These are phyloP conservation scores for Golubevia sp. DNA, from an alignment of 1,284 basidiomycete species.

Conservation along the genomic window DNA sequence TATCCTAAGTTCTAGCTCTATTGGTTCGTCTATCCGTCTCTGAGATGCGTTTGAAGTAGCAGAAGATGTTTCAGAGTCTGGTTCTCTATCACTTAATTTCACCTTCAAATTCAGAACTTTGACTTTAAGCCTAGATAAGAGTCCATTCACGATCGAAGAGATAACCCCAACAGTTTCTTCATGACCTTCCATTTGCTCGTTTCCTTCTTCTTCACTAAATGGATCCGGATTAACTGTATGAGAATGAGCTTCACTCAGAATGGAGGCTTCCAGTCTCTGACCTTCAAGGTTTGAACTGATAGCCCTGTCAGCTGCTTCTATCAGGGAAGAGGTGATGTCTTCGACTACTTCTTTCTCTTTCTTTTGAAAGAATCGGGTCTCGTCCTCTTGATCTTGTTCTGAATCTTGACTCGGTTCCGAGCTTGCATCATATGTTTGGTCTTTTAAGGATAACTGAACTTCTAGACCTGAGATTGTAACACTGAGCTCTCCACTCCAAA, in stretches of 20 bases:
- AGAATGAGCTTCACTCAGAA: neutral
- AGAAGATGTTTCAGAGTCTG: conserved; percentile 28
- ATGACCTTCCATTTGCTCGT: conserved; percentile 6
- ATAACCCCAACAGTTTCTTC: conserved; percentile 18
- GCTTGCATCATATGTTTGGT: neutral
- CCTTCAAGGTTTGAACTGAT: neutral
- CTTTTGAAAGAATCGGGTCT: neutral
- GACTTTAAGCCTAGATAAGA: conserved; percentile 35
- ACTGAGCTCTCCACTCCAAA: conserved; percentile 34
- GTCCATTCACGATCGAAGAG: conserved; percentile 28
- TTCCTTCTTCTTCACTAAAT: neutral
- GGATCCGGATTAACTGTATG: conserved; percentile 1
- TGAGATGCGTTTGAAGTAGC: neutral
- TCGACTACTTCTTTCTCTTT: neutral
- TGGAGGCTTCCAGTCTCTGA: neutral
- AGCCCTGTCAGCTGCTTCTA: neutral
- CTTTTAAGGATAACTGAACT: neutral
- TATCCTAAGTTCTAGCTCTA: neutral
- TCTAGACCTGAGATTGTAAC: conserved; percentile 11
- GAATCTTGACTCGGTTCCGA: too few relatives aligned
- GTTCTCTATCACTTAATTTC: conserved; percentile 17
- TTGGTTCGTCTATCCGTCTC: conserved; percentile 13
- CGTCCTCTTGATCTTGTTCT: neutral
- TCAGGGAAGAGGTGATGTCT: neutral
- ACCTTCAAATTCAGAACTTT: conserved; percentile 15